Percentiles rank a stretch among this genome's conserved stretches.
phyloP scores from a whole-genome alignment of 331 rosid genomes.

The Stylosanthes scabra region DNA sequence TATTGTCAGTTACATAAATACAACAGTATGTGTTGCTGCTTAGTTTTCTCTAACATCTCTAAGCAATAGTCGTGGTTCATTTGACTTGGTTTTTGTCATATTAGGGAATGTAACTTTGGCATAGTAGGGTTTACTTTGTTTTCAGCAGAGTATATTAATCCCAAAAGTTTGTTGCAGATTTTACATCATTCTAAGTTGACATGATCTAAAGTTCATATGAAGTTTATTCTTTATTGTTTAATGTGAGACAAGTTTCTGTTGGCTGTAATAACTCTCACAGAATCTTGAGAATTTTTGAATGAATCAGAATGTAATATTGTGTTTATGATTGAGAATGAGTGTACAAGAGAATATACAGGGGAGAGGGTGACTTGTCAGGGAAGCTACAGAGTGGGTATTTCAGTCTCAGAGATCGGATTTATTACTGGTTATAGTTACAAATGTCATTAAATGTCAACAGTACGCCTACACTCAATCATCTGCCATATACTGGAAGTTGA shows the following conservation, averaged over 20 bases:
- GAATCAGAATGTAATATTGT: no score
- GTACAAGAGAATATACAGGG: no score
- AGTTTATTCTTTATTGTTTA: neutral
- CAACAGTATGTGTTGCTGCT: slow-evolving; percentile 22
- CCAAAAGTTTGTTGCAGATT: slow-evolving; percentile 3
- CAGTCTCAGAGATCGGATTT: no score
- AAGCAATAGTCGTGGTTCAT: slow-evolving; percentile 1
- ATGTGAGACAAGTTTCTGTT: slow-evolving; percentile 1
- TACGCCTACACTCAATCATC: no score
- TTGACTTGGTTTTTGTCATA: slow-evolving; percentile 26
- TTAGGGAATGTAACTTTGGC: slow-evolving; percentile 8
- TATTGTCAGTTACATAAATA: slow-evolving; percentile 21
- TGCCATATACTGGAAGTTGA: neutral
- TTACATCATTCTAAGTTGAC: slow-evolving; percentile 5
- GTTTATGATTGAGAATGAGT: no score
- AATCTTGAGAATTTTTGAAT: no score
- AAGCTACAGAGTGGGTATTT: no score
- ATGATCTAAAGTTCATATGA: neutral
- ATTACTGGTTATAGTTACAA: no score
- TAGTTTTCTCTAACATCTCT: slow-evolving; percentile 11
- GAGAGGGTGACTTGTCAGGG: no score
- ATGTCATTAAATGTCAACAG: no score
- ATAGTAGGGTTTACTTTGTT: slow-evolving; percentile 23
- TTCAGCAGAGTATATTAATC: slow-evolving; percentile 7
- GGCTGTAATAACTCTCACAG: neutral